phyloP scores from a whole-genome alignment of 306 rosid species.

The Cucurbita moschata region DNA sequence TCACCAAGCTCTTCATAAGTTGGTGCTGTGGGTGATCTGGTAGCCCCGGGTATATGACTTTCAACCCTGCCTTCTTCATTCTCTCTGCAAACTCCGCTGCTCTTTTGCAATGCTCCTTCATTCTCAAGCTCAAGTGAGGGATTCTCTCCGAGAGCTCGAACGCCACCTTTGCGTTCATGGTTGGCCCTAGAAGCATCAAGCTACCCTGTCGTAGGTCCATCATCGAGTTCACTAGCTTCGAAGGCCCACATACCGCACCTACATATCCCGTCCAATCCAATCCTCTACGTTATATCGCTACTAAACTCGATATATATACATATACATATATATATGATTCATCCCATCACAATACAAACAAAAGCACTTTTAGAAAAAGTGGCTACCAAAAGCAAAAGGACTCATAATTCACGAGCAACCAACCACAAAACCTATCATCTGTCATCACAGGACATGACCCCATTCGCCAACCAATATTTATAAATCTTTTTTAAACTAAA shows the following conservation, averaged over 20 bases:
- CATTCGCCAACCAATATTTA: background rate
- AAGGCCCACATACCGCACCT: conserved; percentile 87
- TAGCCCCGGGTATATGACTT: conserved; percentile 78
- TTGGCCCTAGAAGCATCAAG: conserved; percentile 79
- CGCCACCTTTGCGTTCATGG: conserved; percentile 89
- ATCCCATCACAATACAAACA: background rate
- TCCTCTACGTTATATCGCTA: no score
- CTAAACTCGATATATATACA: no score
- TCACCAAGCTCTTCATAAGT: conserved; percentile 37
- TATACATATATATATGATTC: no score
- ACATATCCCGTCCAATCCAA: background rate
- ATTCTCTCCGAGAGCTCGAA: conserved; percentile 80
- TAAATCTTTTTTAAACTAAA: background rate
- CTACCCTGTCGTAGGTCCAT: conserved; percentile 83
- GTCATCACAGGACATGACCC: background rate
- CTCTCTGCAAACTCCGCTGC: conserved; percentile 42
- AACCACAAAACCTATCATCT: background rate
- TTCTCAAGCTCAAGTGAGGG: conserved; percentile 62
- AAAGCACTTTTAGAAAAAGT: background rate
- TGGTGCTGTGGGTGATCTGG: conserved; percentile 63
- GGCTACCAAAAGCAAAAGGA: background rate
- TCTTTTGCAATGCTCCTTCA: conserved; percentile 71
- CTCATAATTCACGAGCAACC: background rate
- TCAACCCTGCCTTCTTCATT: conserved; percentile 41
- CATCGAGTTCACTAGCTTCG: conserved; percentile 65